Conservation (phyloP, 768 basidiomycete species). For the Termitomyces sp. region DNA sequence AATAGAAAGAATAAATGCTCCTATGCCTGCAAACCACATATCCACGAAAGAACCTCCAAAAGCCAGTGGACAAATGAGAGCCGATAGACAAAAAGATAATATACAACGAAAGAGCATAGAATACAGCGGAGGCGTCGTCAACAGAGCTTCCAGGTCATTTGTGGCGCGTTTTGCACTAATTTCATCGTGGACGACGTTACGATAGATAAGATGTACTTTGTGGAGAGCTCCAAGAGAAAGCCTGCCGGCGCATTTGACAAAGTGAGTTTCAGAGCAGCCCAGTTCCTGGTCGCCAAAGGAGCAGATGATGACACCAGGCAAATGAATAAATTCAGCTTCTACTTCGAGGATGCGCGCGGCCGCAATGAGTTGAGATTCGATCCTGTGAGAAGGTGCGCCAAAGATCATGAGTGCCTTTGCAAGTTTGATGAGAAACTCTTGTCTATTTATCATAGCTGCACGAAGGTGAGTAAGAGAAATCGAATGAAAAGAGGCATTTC, state of each 20-base stretch:
- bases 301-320: slow-evolving; percentile 78
- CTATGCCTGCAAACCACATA: slow-evolving; percentile 75
- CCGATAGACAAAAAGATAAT: slow-evolving; percentile 68
- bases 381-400: slow-evolving; percentile 90
- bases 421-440: slow-evolving; percentile 82
- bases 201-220: slow-evolving; percentile 81
- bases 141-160: slow-evolving; percentile 55
- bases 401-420: slow-evolving; percentile 88
- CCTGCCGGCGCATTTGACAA: slow-evolving; percentile 74
- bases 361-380: slow-evolving; percentile 87
- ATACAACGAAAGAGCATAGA: slow-evolving; percentile 55
- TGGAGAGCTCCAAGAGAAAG: slow-evolving; percentile 85
- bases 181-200: slow-evolving; percentile 87
- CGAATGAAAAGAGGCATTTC: slow-evolving; percentile 6
- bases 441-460: slow-evolving; percentile 74
- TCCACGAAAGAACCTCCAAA: slow-evolving; percentile 84
- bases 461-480: slow-evolving; percentile 8
- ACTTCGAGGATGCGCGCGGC: slow-evolving; percentile 88
- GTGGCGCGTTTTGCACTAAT: slow-evolving; percentile 79
- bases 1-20: slow-evolving; percentile 63
- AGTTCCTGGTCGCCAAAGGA: slow-evolving; percentile 89
- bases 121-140: slow-evolving; percentile 65
- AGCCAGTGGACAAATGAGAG: slow-evolving; percentile 78
- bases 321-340: slow-evolving; percentile 87
- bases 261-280: slow-evolving; percentile 87